Evolutionary conservation across 805 yeast species (phyloP).

Genomic region (Candida tibetensis): DNA sequence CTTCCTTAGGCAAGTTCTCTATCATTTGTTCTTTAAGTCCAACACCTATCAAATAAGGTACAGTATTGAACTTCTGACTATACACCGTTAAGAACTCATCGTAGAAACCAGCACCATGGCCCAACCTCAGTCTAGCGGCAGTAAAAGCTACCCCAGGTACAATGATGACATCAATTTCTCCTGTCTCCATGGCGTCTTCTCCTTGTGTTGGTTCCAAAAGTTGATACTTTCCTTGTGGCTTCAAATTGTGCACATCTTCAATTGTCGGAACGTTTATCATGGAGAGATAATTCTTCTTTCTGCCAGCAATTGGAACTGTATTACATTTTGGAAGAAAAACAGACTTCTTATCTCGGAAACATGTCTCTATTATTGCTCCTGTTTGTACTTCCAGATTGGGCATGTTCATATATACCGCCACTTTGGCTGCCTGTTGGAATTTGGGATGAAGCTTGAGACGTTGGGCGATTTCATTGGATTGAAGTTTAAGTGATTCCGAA

Average conservation of each 20-base stretch:
- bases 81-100: constrained; percentile 53
- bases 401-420: constrained; percentile 80
- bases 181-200: constrained; percentile 28
- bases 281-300: constrained; percentile 43
- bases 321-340: constrained; percentile 61
- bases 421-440: constrained; percentile 42
- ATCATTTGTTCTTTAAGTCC: constrained; percentile 67
- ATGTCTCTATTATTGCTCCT: constrained; percentile 44
- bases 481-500: constrained; percentile 15
- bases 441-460: constrained; percentile 23
- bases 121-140: constrained; percentile 52
- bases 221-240: constrained; percentile 66
- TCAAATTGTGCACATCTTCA: constrained; percentile 43
- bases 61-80: constrained; percentile 14
- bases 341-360: constrained; percentile 48
- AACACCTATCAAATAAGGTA: constrained; percentile 55
- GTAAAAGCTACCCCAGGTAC: constrained; percentile 88
- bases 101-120: constrained; percentile 93
- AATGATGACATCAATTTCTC: constrained; percentile 63
- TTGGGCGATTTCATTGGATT: constrained; percentile 23
- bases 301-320: constrained; percentile 23
- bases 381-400: constrained; percentile 70
- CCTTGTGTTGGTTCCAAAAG: constrained; percentile 62
- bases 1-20: constrained; percentile 50
- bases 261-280: constrained; percentile 51